Percentiles rank a stretch among this genome's conserved stretches.
Evolutionary conservation across 202 grass and related monocot genomes (phyloP).

Genomic region (Carex arenaria): DNA sequence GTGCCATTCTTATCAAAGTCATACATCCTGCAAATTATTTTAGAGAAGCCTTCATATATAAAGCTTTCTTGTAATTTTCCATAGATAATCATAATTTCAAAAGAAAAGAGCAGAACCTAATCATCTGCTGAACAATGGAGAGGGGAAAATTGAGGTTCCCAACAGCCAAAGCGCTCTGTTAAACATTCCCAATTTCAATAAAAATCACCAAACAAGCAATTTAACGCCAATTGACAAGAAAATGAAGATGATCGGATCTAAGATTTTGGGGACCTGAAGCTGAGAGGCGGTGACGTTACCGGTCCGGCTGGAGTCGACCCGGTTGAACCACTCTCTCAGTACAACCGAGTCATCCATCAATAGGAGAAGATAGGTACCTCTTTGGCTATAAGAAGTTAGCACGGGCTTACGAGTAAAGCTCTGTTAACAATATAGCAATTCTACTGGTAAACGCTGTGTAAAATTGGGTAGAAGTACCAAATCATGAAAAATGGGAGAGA

Average conservation of each 20-base stretch:
- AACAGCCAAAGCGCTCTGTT: conserved; percentile 54
- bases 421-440: not conserved
- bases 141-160: conserved; percentile 68
- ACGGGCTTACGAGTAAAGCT: not conserved
- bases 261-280: conserved; percentile 42
- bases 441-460: not conserved
- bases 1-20: conserved; percentile 79
- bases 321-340: conserved; percentile 61
- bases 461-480: not conserved
- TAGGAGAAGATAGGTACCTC: not conserved
- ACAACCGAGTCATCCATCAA: conserved; percentile 58
- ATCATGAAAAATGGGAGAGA: not conserved
- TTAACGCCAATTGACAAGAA: not conserved
- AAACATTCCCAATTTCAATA: not conserved
- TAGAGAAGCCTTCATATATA: not conserved
- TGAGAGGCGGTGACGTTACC: conserved; percentile 70
- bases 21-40: conserved; percentile 54
- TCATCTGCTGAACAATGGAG: conserved; percentile 78
- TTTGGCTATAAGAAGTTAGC: not conserved
- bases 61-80: not conserved
- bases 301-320: conserved; percentile 48
- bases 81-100: conserved; percentile 5
- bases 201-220: not conserved
- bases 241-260: not conserved
- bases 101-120: conserved; percentile 37